Evolutionary conservation across 1,284 basidiomycete species (phyloP).

Genomic region (Trichosporon sp.): DNA sequence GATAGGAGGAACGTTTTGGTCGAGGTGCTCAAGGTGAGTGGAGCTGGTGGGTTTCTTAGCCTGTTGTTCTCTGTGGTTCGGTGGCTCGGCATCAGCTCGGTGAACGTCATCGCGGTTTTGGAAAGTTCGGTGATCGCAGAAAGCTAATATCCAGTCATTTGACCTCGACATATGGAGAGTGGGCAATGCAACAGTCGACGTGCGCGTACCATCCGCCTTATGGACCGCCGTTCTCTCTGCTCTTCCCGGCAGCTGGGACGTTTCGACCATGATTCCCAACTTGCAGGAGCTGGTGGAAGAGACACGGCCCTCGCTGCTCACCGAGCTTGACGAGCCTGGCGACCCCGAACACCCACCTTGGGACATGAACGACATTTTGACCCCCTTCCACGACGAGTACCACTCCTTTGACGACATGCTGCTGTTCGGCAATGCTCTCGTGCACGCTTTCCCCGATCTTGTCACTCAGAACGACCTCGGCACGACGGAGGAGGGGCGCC

Average conservation of each 20-base stretch:
- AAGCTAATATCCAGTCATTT: conserved; percentile 7
- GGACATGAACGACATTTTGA: conserved; percentile 19
- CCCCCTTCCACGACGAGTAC: conserved; percentile 53
- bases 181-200: neutral
- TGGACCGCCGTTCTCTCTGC: conserved; percentile 11
- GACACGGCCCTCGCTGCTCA: neutral
- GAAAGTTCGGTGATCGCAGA: neutral
- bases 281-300: conserved; percentile 4
- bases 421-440: conserved; percentile 49
- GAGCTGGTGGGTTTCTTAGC: neutral
- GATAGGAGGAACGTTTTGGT: neutral
- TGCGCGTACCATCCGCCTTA: neutral
- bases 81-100: neutral
- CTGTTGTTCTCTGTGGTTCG: neutral
- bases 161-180: conserved; percentile 15
- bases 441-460: conserved; percentile 40
- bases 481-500: conserved; percentile 43
- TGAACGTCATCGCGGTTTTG: neutral
- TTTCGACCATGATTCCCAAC: neutral
- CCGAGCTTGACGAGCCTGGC: neutral
- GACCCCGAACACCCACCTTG: neutral
- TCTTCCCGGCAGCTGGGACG: conserved; percentile 2
- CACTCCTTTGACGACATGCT: conserved; percentile 49
- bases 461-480: conserved; percentile 45
- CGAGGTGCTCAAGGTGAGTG: conserved; percentile 1